Conservation (phyloP, 78 protist genomes). For the Polysphondylium violaceum region DNA sequence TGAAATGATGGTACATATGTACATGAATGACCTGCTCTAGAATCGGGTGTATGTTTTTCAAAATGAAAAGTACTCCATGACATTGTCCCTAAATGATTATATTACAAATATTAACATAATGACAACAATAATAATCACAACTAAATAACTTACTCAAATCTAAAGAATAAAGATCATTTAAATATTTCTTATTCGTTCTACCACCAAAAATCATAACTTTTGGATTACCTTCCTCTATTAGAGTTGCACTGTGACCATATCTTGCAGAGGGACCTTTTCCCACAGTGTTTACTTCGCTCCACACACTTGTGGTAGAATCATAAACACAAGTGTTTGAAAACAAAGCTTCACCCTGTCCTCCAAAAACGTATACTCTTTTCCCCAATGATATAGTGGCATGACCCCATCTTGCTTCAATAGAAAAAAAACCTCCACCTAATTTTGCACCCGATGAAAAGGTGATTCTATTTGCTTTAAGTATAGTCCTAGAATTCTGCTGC, state of each 20-base stretch:
- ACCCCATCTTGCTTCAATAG: constrained; percentile 76
- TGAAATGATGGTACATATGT: constrained; percentile 25
- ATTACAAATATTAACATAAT: neutral
- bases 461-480: constrained; percentile 43
- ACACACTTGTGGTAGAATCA: constrained; percentile 56
- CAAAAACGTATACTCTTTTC: constrained; percentile 42
- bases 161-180: constrained; percentile 60
- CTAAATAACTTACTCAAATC: constrained; percentile 33
- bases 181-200: constrained; percentile 29
- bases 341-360: constrained; percentile 64
- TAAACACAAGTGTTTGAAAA: constrained; percentile 36
- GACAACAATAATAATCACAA: neutral
- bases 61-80: constrained; percentile 81
- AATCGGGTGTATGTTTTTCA: constrained; percentile 48
- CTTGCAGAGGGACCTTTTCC: constrained; percentile 77
- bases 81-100: constrained; percentile 51
- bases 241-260: constrained; percentile 61
- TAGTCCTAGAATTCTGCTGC: neutral
- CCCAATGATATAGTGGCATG: constrained; percentile 47
- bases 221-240: neutral
- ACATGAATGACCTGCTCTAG: constrained; percentile 61
- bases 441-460: constrained; percentile 55
- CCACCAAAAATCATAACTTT: constrained; percentile 69
- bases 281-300: constrained; percentile 60
- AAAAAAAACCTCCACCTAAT: constrained; percentile 46